These are phyloP conservation scores for Dentipellis sp. DNA, from an alignment of 768 basidiomycete species.

Conservation along the genomic window DNA sequence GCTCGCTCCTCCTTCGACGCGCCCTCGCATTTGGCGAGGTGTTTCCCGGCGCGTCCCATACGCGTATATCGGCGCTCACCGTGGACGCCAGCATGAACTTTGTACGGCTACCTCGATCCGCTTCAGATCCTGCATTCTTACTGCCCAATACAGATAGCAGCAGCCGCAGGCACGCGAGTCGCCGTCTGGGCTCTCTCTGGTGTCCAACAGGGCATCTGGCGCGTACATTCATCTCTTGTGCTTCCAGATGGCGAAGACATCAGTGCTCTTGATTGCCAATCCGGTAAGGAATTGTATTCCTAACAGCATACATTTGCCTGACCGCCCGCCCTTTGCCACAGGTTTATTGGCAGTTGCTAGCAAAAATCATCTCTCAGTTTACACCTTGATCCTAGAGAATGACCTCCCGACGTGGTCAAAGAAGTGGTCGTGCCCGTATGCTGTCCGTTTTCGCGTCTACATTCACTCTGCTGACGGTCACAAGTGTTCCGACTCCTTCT, in stretches of 20 bases:
- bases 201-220: constrained; percentile 54
- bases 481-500: constrained; percentile 40
- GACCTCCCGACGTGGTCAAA: constrained; percentile 77
- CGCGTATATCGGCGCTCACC: constrained; percentile 48
- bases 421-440: constrained; percentile 67
- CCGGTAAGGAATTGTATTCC: constrained; percentile 37
- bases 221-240: constrained; percentile 73
- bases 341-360: constrained; percentile 71
- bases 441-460: not conserved
- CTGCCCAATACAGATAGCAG: constrained; percentile 47
- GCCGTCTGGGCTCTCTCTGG: constrained; percentile 77
- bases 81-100: constrained; percentile 77
- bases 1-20: constrained; percentile 50
- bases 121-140: not conserved
- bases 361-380: constrained; percentile 51
- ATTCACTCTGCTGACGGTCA: constrained; percentile 1
- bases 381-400: constrained; percentile 71
- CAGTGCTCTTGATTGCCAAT: constrained; percentile 62
- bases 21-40: constrained; percentile 76
- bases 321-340: constrained; percentile 27
- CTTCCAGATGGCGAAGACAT: constrained; percentile 46
- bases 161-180: constrained; percentile 56
- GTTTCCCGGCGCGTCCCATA: constrained; percentile 49
- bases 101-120: constrained; percentile 35
- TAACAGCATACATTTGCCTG: not conserved